phyloP scores from a whole-genome alignment of 2,329 filamentous ascomycete genomes.

The Colletotrichum godetiae region DNA sequence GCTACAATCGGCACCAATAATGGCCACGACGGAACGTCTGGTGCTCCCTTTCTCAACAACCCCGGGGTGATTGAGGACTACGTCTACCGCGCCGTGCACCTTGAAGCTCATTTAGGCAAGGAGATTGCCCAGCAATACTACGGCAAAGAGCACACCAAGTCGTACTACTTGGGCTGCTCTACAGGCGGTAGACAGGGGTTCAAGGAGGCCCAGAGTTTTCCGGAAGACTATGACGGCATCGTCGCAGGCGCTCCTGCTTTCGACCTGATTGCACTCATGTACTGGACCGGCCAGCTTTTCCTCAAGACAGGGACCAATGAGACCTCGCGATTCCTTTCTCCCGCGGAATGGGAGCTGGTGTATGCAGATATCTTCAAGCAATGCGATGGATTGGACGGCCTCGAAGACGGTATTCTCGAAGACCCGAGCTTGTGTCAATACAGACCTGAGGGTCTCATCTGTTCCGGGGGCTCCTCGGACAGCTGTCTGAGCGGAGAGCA shows the following conservation, averaged over 20 bases:
- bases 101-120: constrained; percentile 61
- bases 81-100: constrained; percentile 54
- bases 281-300: constrained; percentile 51
- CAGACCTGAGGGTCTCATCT: constrained; percentile 50
- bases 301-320: constrained; percentile 56
- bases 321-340: constrained; percentile 50
- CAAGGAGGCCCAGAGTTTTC: constrained; percentile 53
- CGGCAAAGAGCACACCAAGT: constrained; percentile 35
- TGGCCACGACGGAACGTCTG: constrained; percentile 59
- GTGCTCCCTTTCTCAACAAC: constrained; percentile 46
- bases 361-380: constrained; percentile 52
- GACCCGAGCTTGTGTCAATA: constrained; percentile 23
- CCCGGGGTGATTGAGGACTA: constrained; percentile 51
- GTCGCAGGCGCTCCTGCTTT: constrained; percentile 59
- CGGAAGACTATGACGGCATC: constrained; percentile 66
- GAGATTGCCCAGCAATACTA: constrained; percentile 61
- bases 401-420: constrained; percentile 59
- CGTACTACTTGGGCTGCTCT: constrained; percentile 64
- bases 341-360: constrained; percentile 19
- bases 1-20: constrained; percentile 61
- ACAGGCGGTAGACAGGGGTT: constrained; percentile 66
- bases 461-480: constrained; percentile 49
- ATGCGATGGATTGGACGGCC: constrained; percentile 61
- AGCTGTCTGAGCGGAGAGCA: constrained; percentile 49
- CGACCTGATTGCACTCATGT: constrained; percentile 11